Base-by-base conservation (phyloP, 2,329 filamentous ascomycete genomes). In the Hysterium pulicare region DNA sequence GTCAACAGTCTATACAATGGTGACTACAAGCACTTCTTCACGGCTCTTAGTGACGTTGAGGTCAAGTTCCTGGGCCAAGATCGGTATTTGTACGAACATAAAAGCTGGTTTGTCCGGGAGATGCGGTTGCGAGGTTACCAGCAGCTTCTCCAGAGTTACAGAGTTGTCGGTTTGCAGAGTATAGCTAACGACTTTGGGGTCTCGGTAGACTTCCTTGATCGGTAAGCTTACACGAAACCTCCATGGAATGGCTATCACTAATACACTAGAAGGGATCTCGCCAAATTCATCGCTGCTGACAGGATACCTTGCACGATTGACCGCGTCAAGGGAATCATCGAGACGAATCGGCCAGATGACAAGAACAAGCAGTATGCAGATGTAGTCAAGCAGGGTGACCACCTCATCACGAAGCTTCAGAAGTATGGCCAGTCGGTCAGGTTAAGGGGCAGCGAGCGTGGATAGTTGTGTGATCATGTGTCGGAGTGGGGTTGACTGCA, bases 291-390 rank as follows among this genome's bases (percentile, higher is more conserved):
- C 61, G 93, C 93, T 13, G 90, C 84, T 51, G 89, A 91, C 64
- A 85, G 91, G 57, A 91, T 98, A 61, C 84, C 90, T 40, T 97
- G 93, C 77, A 97, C 90, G 19, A 97, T 98, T 58, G 93, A 98
- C 71, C 87, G 93, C 41, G 93, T 98, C 51, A 88, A 90, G 46
- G 93, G 91, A 54, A 87, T 97, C 56, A 97, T 98, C 59, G 93
- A 97, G 78, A 98, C 93, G 33, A 96, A 96, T 74, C 81, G 93
- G 41, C 90, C 91, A 7, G 93, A 97, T 66, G 90, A 95, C 74
- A 98, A 98, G 83, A 97, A 97, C 78, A 96, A 95, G 79, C 93
- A 98, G 74, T 98, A 98, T 71, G 87, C 90, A 58, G 93, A 98
- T 59, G 90, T 97, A 28, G 90, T 98, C 48, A 93, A 93, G 74